These are phyloP conservation scores for Suillus americanus DNA, from an alignment of 768 basidiomycete genomes.

Conservation along the genomic window DNA sequence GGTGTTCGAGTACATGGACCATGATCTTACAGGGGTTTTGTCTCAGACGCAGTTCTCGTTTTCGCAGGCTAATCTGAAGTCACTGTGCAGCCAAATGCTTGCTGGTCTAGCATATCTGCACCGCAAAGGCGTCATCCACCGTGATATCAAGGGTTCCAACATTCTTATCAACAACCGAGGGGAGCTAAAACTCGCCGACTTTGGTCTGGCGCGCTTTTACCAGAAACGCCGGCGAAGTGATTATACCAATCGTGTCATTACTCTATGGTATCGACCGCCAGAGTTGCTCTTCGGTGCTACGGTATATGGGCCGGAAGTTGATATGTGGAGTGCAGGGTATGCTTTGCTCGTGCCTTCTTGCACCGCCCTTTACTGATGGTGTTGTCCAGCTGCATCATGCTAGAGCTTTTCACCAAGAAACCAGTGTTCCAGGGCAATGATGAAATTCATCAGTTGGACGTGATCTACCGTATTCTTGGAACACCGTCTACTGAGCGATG, in stretches of 20 bases:
- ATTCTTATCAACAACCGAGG: conserved; percentile 91
- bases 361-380: neutral
- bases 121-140: conserved; percentile 93
- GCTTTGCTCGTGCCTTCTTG: conserved; percentile 19
- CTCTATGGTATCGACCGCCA: conserved; percentile 96
- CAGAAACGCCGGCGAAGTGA: conserved; percentile 87
- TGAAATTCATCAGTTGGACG: conserved; percentile 95
- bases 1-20: conserved; percentile 99
- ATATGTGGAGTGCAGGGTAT: conserved; percentile 99
- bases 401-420: conserved; percentile 93
- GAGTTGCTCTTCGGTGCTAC: conserved; percentile 95
- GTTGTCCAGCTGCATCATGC: conserved; percentile 86
- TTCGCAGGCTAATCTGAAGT: conserved; percentile 87
- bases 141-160: conserved; percentile 99
- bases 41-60: conserved; percentile 90
- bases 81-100: conserved; percentile 94
- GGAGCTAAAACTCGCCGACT: conserved; percentile 95
- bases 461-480: conserved; percentile 88
- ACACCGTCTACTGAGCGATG: conserved; percentile 84
- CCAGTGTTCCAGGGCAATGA: conserved; percentile 98
- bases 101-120: conserved; percentile 93
- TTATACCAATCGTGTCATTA: conserved; percentile 99
- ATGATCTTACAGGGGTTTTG: conserved; percentile 93
- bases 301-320: conserved; percentile 94
- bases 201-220: conserved; percentile 95